Percentiles rank a stretch among this genome's conserved stretches.
phyloP scores from a whole-genome alignment of 208 protist species.

The Leishmania tarentolae region DNA sequence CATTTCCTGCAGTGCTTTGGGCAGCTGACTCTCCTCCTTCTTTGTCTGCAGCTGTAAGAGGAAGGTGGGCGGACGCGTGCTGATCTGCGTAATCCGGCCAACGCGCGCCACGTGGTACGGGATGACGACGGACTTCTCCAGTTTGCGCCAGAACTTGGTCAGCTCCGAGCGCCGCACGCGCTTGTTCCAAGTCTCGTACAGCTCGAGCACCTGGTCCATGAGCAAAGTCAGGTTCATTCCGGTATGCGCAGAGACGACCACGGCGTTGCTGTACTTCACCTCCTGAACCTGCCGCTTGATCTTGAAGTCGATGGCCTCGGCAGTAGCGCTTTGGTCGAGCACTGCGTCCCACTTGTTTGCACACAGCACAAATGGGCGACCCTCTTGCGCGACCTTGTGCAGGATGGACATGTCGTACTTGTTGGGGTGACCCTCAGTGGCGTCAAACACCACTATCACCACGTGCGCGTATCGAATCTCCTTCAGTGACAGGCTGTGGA shows the following conservation, averaged over 20 bases:
- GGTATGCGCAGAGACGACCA: conserved; percentile 87
- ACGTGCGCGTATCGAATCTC: conserved; percentile 90
- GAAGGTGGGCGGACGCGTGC: conserved; percentile 86
- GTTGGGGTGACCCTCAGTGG: conserved; percentile 90
- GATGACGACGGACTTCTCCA: conserved; percentile 91
- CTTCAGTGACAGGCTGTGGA: conserved; percentile 76
- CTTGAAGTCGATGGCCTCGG: conserved; percentile 93
- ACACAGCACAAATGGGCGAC: conserved; percentile 86
- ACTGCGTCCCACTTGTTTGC: conserved; percentile 95
- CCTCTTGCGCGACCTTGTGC: conserved; percentile 84
- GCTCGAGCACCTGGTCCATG: conserved; percentile 80
- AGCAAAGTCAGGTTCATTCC: conserved; percentile 90
- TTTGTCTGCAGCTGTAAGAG: conserved; percentile 90
- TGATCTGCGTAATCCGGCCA: conserved; percentile 85
- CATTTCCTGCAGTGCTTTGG: conserved; percentile 85
- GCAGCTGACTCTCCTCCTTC: conserved; percentile 78
- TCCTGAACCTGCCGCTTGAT: conserved; percentile 91
- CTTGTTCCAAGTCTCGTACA: conserved; percentile 93
- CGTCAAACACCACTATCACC: conserved; percentile 90
- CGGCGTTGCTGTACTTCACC: conserved; percentile 90
- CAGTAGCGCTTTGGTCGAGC: conserved; percentile 84
- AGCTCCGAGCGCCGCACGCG: conserved; percentile 80
- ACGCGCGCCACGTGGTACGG: conserved; percentile 88
- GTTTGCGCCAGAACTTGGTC: conserved; percentile 89
- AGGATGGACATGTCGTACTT: conserved; percentile 93